Base-by-base conservation (phyloP, 345 rosid species). In the Erucastrum elatum region DNA sequence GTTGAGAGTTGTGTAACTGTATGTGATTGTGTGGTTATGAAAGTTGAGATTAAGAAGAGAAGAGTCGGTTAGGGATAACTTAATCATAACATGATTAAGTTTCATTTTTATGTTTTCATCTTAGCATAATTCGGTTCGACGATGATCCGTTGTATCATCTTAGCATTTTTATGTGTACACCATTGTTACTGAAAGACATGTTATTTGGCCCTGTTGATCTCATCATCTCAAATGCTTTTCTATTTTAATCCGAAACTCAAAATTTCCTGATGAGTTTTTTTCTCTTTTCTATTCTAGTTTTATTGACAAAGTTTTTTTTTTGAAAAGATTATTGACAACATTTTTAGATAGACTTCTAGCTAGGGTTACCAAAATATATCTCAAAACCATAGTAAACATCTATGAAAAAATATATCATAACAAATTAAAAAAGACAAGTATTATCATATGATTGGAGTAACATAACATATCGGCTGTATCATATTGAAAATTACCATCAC, bases 1-100 rank as follows among this genome's bases (percentile, higher is more conserved):
- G 59, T 70, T 70, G 41, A 51, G 64, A 65, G 60, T 64, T 77
- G 64, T 70, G 62, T 2, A 3, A 34, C 33, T 73, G 68, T 26
- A 51, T 60, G 60, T 64, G 65, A 64, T 39, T 55, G 30, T 58
- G 37, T 51, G 39, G 41, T 78, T 34, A 66, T 49, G 41, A 21
- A 71, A 71, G 9, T 34, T 69, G 75, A 21, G 58, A 35, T 69
- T 53, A 69, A 69, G 67, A 75, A 67, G 44, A 44, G 21, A 29
- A 46, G 37, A 15, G 49, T 58, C 61, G 27, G 21, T 61, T 29
- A 41, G 73, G 74, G 29, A 44, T 4, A 46, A 70, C 30, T 62
- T 17, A 51, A 25, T 51, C 8, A 17, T 37, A 33, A 35, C 8
- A 8, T 11, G n/a, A n/a, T 8, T 64, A 3, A 8, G 10, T 34